Percentiles rank a stretch among this genome's conserved stretches.
These are phyloP conservation scores for Lipomyces oligophaga DNA, from an alignment of 805 yeast genomes.

Conservation along the genomic window DNA sequence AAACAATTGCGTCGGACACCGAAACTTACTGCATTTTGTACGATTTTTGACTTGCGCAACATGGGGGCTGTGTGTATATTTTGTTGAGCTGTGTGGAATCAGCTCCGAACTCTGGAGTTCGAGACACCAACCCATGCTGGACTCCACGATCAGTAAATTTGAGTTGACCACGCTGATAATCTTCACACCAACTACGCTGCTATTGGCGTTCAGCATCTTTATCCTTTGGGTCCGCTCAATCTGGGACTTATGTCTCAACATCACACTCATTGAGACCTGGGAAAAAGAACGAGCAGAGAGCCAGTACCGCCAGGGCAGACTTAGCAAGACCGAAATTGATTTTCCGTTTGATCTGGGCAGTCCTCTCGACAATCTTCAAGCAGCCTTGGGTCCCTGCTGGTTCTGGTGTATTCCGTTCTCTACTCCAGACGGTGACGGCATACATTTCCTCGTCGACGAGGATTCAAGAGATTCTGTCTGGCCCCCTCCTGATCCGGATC, in stretches of 20 bases:
- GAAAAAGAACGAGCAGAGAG: conserved; percentile 76
- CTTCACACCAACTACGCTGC: conserved; percentile 50
- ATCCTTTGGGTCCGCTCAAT: conserved; percentile 61
- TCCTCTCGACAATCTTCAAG: conserved; percentile 48
- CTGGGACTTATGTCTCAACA: conserved; percentile 55
- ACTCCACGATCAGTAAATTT: conserved; percentile 51
- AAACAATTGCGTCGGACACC: conserved; percentile 78
- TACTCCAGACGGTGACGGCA: conserved; percentile 57
- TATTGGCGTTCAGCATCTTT: conserved; percentile 59
- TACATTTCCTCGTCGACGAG: conserved; percentile 54
- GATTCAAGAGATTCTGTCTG: conserved; percentile 59
- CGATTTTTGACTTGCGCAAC: conserved; percentile 68
- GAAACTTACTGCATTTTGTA: conserved; percentile 72
- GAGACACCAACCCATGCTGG: conserved; percentile 30
- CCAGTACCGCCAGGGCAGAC: conserved; percentile 46
- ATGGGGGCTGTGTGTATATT: conserved; percentile 38
- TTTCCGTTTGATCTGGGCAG: conserved; percentile 87
- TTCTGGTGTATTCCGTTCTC: conserved; percentile 74
- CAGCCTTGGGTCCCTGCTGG: conserved; percentile 60
- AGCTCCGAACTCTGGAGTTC: conserved; percentile 44
- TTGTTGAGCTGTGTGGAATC: conserved; percentile 43
- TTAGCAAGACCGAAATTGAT: conserved; percentile 34
- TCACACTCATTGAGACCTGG: conserved; percentile 91
- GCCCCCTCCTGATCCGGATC: conserved; percentile 85
- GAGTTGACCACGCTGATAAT: conserved; percentile 57